Base-by-base conservation (phyloP, 2,329 filamentous ascomycete species). In the Colletotrichum echinochloae region DNA sequence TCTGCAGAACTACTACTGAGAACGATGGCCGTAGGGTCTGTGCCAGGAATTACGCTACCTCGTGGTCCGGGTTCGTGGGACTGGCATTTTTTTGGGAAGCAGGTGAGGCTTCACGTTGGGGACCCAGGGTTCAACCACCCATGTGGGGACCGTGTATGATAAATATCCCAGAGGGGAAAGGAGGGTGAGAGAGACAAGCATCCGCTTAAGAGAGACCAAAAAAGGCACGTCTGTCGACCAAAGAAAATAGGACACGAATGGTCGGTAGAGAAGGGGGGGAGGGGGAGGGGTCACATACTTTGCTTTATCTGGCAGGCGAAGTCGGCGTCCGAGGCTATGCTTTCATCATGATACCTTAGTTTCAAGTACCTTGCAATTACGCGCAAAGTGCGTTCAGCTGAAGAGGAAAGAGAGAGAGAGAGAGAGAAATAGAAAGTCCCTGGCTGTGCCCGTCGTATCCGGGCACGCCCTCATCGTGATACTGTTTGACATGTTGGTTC, bases 1-100 rank as follows among this genome's bases (percentile, higher is more conserved):
- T 62, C 62, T 84, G 60, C 81, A 83, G 73, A 83, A 78, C 57
- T 82, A 81, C 70, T 84, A 84, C 71, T 84, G 70, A 60, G 52
- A 44, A 44, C 16, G 49, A 18, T 5, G n/a, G 23, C 46, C 26
- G 2, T 23, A 3, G 28, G 44, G 7, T 18, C 18, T 35, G 7
- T 23, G n/a, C 41, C 30, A 20, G 51, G 6, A 5, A 23, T 20
- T n/a, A 23, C n/a, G 20, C 12, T 37, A 23, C 20, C 5, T n/a
- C 30, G 20, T 37, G 44, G 44, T 18, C 20, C 12, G 18, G 12
- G 30, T 16, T n/a, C n/a, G 33, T 6, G 30, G 5, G 51, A 14
- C 8, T 35, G 20, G 8, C 14, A 9, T 33, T 20, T 3, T 41
- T 20, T 41, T 33, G 4, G 39, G 18, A 33, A n/a, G 26, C 28